Evolutionary conservation across 1,284 basidiomycete species (phyloP).

Genomic region (Ustilago xerochloae): DNA sequence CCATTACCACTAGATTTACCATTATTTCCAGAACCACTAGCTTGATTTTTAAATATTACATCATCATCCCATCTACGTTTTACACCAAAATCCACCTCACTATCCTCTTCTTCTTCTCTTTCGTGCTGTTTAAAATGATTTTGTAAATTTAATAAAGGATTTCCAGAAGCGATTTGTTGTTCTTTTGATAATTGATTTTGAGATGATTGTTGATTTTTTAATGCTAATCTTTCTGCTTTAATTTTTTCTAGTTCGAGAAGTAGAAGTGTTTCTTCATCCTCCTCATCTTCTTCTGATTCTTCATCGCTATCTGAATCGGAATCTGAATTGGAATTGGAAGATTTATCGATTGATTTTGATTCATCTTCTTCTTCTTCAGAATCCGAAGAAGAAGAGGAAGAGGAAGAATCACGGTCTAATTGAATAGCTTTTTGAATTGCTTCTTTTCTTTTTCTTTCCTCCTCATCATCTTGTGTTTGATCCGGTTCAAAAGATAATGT

Average conservation of each 20-base stretch:
- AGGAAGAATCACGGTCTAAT: neutral
- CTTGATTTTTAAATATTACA: conserved; percentile 67
- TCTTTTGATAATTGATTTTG: conserved; percentile 36
- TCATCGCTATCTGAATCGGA: neutral
- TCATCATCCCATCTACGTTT: conserved; percentile 66
- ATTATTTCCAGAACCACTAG: conserved; percentile 8
- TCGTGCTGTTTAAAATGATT: conserved; percentile 26
- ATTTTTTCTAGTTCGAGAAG: conserved; percentile 10
- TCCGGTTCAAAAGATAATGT: no score
- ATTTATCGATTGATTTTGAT: neutral
- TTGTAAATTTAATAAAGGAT: conserved; percentile 65
- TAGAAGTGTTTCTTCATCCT: neutral
- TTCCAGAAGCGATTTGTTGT: conserved; percentile 63
- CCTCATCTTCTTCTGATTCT: conserved; percentile 1
- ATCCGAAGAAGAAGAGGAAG: conserved; percentile 1
- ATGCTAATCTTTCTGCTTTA: neutral
- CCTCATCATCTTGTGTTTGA: neutral
- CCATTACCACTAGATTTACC: neutral
- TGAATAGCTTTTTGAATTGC: neutral
- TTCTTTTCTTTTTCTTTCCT: neutral
- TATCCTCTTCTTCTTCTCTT: neutral
- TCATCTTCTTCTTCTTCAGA: conserved; percentile 12
- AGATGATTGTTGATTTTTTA: neutral
- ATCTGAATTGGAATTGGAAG: no score
- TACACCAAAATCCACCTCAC: conserved; percentile 37